Conservation (phyloP, 2,329 filamentous ascomycete genomes). For the Akanthomyces muscarius region DNA sequence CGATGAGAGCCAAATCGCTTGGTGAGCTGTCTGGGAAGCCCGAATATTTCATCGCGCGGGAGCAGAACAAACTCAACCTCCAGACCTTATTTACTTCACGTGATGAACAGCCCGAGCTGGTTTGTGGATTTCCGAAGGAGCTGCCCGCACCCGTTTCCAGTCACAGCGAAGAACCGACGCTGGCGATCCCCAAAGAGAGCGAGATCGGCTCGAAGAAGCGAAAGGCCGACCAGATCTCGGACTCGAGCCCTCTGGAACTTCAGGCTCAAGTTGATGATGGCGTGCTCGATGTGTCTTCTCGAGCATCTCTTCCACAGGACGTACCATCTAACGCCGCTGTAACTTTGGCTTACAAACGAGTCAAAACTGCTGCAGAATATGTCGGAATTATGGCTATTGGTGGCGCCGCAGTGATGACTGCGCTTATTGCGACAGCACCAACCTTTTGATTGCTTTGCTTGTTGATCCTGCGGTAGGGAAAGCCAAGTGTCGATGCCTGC, state of each 20-base stretch:
- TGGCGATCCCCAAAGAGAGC: neutral
- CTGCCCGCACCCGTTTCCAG: neutral
- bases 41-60: slow-evolving; percentile 39
- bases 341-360: slow-evolving; percentile 25
- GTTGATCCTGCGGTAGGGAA: neutral
- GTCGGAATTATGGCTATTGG: slow-evolving; percentile 35
- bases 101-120: slow-evolving; percentile 2
- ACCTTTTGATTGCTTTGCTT: slow-evolving; percentile 19
- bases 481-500: neutral
- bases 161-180: neutral
- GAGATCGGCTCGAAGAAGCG: neutral
- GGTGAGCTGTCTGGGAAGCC: slow-evolving; percentile 34
- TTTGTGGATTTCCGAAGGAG: neutral
- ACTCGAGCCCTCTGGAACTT: neutral
- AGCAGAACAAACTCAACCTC: slow-evolving; percentile 29
- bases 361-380: slow-evolving; percentile 33
- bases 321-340: neutral
- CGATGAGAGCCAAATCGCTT: neutral
- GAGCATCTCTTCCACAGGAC: neutral
- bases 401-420: slow-evolving; percentile 37
- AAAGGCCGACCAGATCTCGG: slow-evolving; percentile 1
- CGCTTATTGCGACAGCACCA: slow-evolving; percentile 37
- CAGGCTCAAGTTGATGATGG: neutral
- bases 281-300: neutral
- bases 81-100: too few relatives aligned